These are phyloP conservation scores for Mayamaea pseudoterrestris DNA, from an alignment of 108 stramenopile species.

Conservation along the genomic window DNA sequence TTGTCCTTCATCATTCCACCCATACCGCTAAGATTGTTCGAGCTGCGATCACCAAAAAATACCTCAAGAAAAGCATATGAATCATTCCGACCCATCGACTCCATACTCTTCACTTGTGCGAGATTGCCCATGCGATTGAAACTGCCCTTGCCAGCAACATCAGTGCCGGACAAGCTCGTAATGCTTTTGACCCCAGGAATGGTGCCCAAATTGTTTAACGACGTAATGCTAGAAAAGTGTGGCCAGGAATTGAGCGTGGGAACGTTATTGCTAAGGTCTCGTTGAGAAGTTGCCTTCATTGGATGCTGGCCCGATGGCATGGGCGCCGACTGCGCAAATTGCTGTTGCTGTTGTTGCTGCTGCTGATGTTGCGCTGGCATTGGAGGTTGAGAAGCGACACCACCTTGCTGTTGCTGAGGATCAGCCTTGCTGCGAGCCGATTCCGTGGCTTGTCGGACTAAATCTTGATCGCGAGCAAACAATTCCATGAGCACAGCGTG, in stretches of 20 bases:
- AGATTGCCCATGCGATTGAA: conserved; percentile 79
- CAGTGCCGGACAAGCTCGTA: conserved; percentile 71
- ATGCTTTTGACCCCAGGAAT: conserved; percentile 87
- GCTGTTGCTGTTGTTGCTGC: conserved; percentile 15
- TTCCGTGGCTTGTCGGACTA: conserved; percentile 70
- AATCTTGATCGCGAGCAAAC: conserved; percentile 83
- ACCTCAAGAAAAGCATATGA: conserved; percentile 91
- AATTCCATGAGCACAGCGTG: conserved; percentile 89
- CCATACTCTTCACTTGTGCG: conserved; percentile 82
- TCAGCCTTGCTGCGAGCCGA: conserved; percentile 22
- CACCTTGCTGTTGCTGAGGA: conserved; percentile 5
- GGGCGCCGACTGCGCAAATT: conserved; percentile 9
- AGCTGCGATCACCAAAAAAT: conserved; percentile 76
- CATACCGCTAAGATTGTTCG: conserved; percentile 13
- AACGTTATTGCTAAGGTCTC: conserved; percentile 19
- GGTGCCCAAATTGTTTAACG: conserved; percentile 73
- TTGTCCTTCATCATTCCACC: conserved; percentile 6
- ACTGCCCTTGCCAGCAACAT: conserved; percentile 75
- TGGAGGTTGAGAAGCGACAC: conserved; percentile 5
- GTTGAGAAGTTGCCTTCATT: conserved; percentile 36
- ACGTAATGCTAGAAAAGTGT: conserved; percentile 79
- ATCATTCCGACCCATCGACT: conserved; percentile 73
- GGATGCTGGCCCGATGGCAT: conserved; percentile 28
- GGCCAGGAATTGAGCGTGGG: conserved; percentile 81
- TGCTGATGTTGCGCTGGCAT: conserved; percentile 2